Percentiles rank a stretch among this genome's conserved stretches.
These are phyloP conservation scores for Panicum hallii DNA, from an alignment of 202 grass and related monocot species.

Conservation along the genomic window DNA sequence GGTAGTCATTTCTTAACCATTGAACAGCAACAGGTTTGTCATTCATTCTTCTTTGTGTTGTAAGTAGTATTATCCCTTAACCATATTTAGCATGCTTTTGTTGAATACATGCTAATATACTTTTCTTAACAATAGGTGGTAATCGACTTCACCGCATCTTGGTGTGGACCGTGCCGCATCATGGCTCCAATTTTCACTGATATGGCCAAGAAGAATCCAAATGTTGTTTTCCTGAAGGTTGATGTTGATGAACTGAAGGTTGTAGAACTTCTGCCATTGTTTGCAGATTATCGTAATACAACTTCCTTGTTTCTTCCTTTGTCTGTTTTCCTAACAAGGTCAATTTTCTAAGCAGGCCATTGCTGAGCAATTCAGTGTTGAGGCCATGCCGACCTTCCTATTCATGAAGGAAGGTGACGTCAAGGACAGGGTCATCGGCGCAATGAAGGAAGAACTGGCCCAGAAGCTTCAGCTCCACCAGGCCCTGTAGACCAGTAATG, in stretches of 20 bases:
- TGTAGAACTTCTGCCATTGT: neutral
- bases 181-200: slow-evolving; percentile 77
- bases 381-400: slow-evolving; percentile 88
- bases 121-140: slow-evolving; percentile 64
- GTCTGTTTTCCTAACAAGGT: slow-evolving; percentile 30
- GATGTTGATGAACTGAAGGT: slow-evolving; percentile 92
- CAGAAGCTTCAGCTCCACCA: slow-evolving; percentile 48
- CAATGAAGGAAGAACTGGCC: slow-evolving; percentile 56
- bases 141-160: slow-evolving; percentile 88
- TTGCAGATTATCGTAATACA: neutral
- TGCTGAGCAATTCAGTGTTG: slow-evolving; percentile 70
- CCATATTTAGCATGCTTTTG: neutral
- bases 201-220: slow-evolving; percentile 68
- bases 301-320: neutral
- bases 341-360: slow-evolving; percentile 55
- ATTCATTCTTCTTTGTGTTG: too few relatives aligned
- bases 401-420: slow-evolving; percentile 79
- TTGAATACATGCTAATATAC: slow-evolving; percentile 4
- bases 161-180: slow-evolving; percentile 75
- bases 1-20: neutral
- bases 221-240: slow-evolving; percentile 71
- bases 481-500: slow-evolving; percentile 42
- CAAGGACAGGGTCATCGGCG: slow-evolving; percentile 69
- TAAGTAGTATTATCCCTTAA: neutral
- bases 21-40: neutral